These are phyloP conservation scores for Suhomyces kunorum DNA, from an alignment of 1,139 yeast species.

Conservation along the genomic window DNA sequence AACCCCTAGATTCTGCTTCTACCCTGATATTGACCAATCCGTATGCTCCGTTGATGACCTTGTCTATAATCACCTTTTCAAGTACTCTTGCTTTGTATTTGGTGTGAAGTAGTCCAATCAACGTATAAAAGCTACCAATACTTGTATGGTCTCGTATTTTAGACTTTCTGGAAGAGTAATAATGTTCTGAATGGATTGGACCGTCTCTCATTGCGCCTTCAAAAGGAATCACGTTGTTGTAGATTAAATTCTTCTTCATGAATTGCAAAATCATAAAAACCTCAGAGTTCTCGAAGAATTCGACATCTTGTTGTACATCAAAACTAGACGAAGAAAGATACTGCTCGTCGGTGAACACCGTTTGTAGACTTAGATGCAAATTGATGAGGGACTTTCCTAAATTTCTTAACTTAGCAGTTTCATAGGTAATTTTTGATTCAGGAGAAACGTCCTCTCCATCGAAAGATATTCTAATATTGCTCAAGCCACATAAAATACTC, in stretches of 20 bases:
- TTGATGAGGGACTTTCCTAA: constrained; percentile 25
- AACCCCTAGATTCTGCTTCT: constrained; percentile 9
- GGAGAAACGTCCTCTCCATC: not conserved
- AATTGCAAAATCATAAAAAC: constrained; percentile 28
- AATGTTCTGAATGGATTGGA: constrained; percentile 17
- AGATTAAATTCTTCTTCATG: constrained; percentile 36
- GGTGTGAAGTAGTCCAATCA: constrained; percentile 39
- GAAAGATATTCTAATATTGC: constrained; percentile 16
- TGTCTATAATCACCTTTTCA: constrained; percentile 31
- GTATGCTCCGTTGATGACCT: constrained; percentile 30
- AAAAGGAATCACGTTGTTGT: constrained; percentile 32
- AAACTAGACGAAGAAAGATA: constrained; percentile 30
- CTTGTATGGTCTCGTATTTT: constrained; percentile 29
- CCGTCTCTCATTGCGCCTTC: constrained; percentile 29
- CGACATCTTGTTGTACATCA: constrained; percentile 28
- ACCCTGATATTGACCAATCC: constrained; percentile 19
- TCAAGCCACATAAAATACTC: constrained; percentile 26
- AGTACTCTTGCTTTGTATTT: constrained; percentile 28
- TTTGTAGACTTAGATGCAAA: constrained; percentile 23
- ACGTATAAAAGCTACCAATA: constrained; percentile 41
- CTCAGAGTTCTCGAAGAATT: constrained; percentile 22
- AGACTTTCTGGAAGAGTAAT: constrained; percentile 13
- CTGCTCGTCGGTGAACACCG: constrained; percentile 30
- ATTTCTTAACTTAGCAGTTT: constrained; percentile 23
- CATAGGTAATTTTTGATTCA: constrained; percentile 1